Evolutionary conservation across 2,329 filamentous ascomycete genomes (phyloP).

Genomic region (Claviceps spartinae): DNA sequence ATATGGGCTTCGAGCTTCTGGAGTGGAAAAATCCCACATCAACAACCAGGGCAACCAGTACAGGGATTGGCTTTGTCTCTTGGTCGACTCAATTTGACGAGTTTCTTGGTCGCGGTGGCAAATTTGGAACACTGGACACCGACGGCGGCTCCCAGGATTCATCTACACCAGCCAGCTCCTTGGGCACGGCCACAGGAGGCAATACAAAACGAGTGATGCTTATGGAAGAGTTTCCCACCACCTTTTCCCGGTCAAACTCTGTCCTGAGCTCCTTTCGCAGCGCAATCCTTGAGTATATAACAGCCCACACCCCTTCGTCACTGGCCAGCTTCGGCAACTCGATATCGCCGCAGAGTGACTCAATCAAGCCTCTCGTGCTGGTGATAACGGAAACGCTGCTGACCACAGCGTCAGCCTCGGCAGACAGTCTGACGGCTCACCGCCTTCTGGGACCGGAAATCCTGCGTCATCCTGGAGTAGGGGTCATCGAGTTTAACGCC

Average conservation of each 20-base stretch:
- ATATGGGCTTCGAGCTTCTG: constrained; percentile 63
- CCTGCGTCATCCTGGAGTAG: constrained; percentile 63
- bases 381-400: constrained; percentile 84
- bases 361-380: constrained; percentile 64
- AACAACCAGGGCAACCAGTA: constrained; percentile 40
- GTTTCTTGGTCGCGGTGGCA: constrained; percentile 70
- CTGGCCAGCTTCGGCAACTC: constrained; percentile 32
- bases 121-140: constrained; percentile 58
- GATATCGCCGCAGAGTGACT: constrained; percentile 24
- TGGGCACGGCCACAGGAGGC: constrained; percentile 8
- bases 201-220: constrained; percentile 45
- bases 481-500: constrained; percentile 81
- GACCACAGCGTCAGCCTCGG: constrained; percentile 69
- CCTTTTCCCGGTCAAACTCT: constrained; percentile 51
- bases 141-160: constrained; percentile 15
- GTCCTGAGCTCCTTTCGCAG: constrained; percentile 59
- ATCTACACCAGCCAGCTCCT: constrained; percentile 13
- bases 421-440: constrained; percentile 88
- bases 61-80: constrained; percentile 50
- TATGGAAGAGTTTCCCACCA: constrained; percentile 72
- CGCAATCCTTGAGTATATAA: constrained; percentile 62
- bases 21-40: constrained; percentile 83
- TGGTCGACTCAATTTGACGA: constrained; percentile 78
- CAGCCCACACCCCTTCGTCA: constrained; percentile 45
- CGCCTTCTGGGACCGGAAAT: constrained; percentile 79